phyloP scores from a whole-genome alignment of 1,284 basidiomycete species.

The Pyrrhoderma lamaoense region DNA sequence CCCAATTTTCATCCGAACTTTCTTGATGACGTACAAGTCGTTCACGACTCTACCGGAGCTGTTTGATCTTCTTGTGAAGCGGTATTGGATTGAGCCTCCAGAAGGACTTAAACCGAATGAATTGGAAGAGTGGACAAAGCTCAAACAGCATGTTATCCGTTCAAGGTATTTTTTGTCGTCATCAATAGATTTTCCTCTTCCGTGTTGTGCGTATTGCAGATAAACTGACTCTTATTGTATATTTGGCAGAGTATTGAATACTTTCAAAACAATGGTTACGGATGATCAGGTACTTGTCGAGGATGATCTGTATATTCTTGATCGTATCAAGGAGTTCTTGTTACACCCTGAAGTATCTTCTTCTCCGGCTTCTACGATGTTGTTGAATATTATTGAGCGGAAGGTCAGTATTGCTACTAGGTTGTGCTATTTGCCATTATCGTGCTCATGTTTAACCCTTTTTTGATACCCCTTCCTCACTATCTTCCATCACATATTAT shows the following conservation, averaged over 20 bases:
- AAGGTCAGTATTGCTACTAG: constrained; percentile 69
- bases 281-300: constrained; percentile 78
- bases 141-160: constrained; percentile 87
- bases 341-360: constrained; percentile 56
- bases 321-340: constrained; percentile 73
- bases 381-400: constrained; percentile 67
- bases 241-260: constrained; percentile 82
- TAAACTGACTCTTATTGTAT: background rate
- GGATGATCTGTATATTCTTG: constrained; percentile 72
- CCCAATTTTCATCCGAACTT: constrained; percentile 81
- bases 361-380: constrained; percentile 64
- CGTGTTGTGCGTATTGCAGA: too few relatives aligned
- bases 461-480: too few relatives aligned
- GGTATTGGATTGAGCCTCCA: constrained; percentile 80
- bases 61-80: constrained; percentile 77
- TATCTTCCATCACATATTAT: too few relatives aligned
- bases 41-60: constrained; percentile 86
- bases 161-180: constrained; percentile 51
- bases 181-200: background rate
- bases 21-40: constrained; percentile 95
- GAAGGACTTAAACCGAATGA: constrained; percentile 59
- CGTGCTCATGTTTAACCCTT: background rate
- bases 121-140: constrained; percentile 73
- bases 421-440: background rate
- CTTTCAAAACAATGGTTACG: constrained; percentile 72